Conservation (phyloP, 1,284 basidiomycete species). For the Rhizoctonia solani region DNA sequence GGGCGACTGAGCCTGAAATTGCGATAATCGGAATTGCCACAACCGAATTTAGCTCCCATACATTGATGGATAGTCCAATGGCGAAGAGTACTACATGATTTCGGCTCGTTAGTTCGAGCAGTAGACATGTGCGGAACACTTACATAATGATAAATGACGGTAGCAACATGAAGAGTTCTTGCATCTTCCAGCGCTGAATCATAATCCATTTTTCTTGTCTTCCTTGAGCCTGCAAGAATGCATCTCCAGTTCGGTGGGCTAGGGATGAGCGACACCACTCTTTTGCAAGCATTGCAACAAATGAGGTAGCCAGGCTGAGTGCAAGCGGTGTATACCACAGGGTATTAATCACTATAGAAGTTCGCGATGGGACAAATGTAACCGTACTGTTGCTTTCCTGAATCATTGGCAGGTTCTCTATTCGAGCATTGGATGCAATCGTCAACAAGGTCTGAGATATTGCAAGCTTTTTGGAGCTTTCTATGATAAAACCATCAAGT, state of each 20-base stretch:
- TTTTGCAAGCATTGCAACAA: constrained; percentile 13
- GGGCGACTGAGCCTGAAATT: neutral
- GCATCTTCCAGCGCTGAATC: neutral
- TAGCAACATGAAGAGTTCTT: neutral
- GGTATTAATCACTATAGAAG: neutral
- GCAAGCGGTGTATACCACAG: constrained; percentile 11
- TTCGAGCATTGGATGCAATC: neutral
- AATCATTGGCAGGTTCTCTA: no score
- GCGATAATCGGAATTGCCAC: neutral
- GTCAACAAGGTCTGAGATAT: neutral
- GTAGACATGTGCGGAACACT: no score
- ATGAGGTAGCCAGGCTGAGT: neutral
- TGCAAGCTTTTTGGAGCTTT: neutral
- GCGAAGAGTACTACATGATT: neutral
- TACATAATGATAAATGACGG: neutral
- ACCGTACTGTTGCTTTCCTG: neutral
- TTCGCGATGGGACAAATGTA: neutral
- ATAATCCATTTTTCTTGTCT: constrained; percentile 2
- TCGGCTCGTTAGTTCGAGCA: neutral
- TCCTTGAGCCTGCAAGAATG: neutral
- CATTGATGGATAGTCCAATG: neutral
- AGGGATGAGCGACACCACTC: constrained; percentile 19
- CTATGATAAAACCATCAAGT: neutral
- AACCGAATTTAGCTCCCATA: neutral
- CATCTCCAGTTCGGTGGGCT: neutral